Evolutionary conservation across 768 basidiomycete genomes (phyloP), one percentile per base, ranked within the genome.

Genomic region (Suillus cothurnatus): DNA sequence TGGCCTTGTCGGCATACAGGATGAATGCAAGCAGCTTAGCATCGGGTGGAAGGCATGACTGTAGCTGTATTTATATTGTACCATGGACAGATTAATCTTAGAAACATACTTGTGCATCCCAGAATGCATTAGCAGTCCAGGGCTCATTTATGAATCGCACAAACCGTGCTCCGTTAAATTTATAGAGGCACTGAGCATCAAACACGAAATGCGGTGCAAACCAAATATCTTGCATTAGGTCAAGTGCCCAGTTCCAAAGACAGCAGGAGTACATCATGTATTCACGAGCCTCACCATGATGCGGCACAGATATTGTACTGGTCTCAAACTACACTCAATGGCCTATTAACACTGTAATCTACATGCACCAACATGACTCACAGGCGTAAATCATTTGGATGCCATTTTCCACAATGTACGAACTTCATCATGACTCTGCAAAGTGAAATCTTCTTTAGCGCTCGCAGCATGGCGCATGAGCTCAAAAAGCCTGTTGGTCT

Each of bases 51-150:
- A 47, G 45, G 45, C 11, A 11, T 0, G 45, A n/a, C 45, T 47
- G 0, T n/a, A 47, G 12, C 45, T 47, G n/a, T 47, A 47, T 47
- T n/a, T 47, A 47, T 47, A n/a, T n/a, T 47, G 45, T 47, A n/a
- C n/a, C 2, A 47, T n/a, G n/a, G n/a, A n/a, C n/a, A 47, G 1
- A 47, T 47, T 47, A n/a, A 47, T n/a, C 21, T 47, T n/a, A n/a
- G 9, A 63, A 45, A 66, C 69, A 36, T 68, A 80, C 81, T 70
- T 82, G 79, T 21, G 74, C 64, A 11, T 77, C 66, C 80, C 79
- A 81, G 32, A 73, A 80, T 2, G 53, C 23, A 23, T 79, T 57
- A 2, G 74, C 80, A 19, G 78, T 79, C 73, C 79, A 80, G 15
- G 81, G 80, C 59, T 82, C 76, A 52, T 78, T 63, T 32, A 74